Conservation (phyloP, 2,329 filamentous ascomycete species). For the Colletotrichum nymphaeae region DNA sequence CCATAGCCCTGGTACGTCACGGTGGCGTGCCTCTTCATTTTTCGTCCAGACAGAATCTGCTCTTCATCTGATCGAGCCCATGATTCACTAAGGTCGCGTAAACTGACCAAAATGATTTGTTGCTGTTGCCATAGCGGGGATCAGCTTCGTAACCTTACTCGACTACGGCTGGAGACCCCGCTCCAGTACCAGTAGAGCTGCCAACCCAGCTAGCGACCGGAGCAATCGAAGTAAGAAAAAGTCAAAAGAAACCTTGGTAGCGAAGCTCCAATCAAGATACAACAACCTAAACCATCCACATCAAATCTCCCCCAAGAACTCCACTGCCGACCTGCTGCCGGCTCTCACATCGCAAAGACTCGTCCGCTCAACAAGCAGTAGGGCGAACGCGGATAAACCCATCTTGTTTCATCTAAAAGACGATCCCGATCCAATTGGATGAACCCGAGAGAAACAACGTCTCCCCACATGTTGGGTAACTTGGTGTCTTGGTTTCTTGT, state of each 20-base stretch:
- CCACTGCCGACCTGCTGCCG: neutral
- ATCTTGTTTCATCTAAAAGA: neutral
- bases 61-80: neutral
- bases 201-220: neutral
- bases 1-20: conserved; percentile 18
- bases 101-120: too few relatives aligned
- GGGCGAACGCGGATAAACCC: neutral
- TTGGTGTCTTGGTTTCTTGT: neutral
- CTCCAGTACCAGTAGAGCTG: neutral
- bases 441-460: neutral
- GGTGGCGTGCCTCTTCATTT: neutral
- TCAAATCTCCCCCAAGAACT: neutral
- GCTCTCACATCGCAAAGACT: neutral
- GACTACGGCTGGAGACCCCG: neutral
- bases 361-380: neutral
- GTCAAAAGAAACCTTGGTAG: neutral
- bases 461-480: conserved; percentile 10
- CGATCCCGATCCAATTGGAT: neutral
- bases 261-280: neutral
- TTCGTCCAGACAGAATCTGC: neutral
- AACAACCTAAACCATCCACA: neutral
- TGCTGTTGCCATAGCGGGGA: neutral
- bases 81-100: neutral
- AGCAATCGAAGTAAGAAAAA: neutral
- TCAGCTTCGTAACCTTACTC: conserved; percentile 11